Conservation (phyloP, 2,329 filamentous ascomycete genomes). For the Nigrograna mackinnonii region DNA sequence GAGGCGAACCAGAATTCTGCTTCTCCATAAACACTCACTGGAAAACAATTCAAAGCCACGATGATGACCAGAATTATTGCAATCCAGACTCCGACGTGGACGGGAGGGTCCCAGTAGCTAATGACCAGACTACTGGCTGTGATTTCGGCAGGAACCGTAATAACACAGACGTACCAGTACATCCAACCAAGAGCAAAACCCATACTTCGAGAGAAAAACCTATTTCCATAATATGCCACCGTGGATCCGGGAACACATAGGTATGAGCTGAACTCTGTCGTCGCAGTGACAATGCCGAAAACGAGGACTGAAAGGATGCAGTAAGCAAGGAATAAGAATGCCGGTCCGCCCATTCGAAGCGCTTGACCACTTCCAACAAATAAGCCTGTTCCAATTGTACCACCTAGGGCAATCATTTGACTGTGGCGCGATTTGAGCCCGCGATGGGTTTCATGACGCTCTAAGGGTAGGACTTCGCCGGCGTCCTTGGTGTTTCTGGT, state of each 20-base stretch:
- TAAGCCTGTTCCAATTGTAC: conserved; percentile 27
- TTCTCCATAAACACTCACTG: conserved; percentile 34
- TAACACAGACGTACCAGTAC: conserved; percentile 65
- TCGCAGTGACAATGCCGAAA: conserved; percentile 51
- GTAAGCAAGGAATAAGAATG: conserved; percentile 51
- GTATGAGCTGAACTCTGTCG: conserved; percentile 55
- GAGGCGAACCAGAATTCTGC: conserved; percentile 51
- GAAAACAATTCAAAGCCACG: conserved; percentile 16
- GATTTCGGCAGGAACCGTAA: conserved; percentile 61
- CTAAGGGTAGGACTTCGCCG: conserved; percentile 1
- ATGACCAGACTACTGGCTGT: conserved; percentile 63
- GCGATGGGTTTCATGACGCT: conserved; percentile 2
- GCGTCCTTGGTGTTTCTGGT: conserved; percentile 2
- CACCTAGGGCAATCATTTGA: conserved; percentile 19
- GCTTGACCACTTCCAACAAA: conserved; percentile 47
- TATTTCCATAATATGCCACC: conserved; percentile 49
- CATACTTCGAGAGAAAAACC: conserved; percentile 49
- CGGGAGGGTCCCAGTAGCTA: conserved; percentile 59
- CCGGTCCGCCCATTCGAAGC: conserved; percentile 45
- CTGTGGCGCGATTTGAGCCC: conserved; percentile 28
- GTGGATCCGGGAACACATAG: conserved; percentile 62
- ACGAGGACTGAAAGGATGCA: conserved; percentile 47
- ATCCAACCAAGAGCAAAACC: conserved; percentile 46
- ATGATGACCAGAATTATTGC: conserved; percentile 55
- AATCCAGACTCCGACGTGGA: conserved; percentile 63